Evolutionary conservation across 2,329 filamentous ascomycete species (phyloP), one percentile per base, ranked within the genome.

Genomic region (Diaporthe citriasiana): DNA sequence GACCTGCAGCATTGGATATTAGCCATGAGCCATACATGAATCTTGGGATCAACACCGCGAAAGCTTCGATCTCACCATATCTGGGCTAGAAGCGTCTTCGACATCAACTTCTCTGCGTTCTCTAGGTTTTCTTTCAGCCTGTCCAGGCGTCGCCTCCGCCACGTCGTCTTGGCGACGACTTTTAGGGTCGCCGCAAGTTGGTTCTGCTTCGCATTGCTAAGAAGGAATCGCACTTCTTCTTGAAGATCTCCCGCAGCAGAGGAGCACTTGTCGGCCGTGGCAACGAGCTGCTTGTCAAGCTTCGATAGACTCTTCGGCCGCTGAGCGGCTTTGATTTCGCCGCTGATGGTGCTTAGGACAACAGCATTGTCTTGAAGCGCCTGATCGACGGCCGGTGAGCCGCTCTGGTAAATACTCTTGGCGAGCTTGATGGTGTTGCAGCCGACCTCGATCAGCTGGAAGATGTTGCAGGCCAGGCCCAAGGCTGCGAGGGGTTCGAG

Each of bases 401-500:
- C 35, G 15, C 70, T 50, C 70, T 55, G 55, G 30, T 72, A 72
- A 1, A 65, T 50, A 5, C 1, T 22, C 17, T 65, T 72, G 1
- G 60, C 51, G 27, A 50, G 56, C 10, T 42, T 42, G 40, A 71
- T 71, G 27, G 69, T 71, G 5, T 38, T 13, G 19, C 45, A 17
- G 7, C 69, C 69, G 30, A 51, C 53, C 35, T 71, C 40, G 13
- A 71, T 22, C 19, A 71, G 27, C 22, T 71, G 69, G 9, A 71
- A 42, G 2, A 71, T 33, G 55, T 71, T 71, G 53, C 68, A 71
- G 8, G 33, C 68, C 13, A 71, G 42, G 68, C 68, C 40, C 19
- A 71, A 30, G 17, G 68, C 68, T n/a, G 25, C 68, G 22, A 71
- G 68, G 17, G 70, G 70, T 30, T 71, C 70, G 4, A 71, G n/a